A percentile compares a stretch with the other conserved stretches of the same genome.
phyloP scores from a whole-genome alignment of 306 rosid genomes.

The Ammopiptanthus mongolicus region DNA sequence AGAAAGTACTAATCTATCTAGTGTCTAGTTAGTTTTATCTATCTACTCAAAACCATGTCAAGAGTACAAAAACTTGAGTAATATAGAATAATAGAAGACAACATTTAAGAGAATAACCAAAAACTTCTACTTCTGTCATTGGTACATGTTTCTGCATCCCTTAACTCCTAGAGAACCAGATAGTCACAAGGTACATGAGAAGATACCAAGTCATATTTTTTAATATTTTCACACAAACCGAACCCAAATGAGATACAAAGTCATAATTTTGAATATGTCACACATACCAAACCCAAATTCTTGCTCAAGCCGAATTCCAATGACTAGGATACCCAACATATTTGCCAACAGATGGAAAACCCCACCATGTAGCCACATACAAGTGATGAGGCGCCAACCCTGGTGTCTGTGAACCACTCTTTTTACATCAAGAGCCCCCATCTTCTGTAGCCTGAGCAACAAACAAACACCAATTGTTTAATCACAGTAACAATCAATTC shows the following conservation, averaged over 20 bases:
- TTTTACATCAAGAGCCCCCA: constrained; percentile 86
- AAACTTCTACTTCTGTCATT: background rate
- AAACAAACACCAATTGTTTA: constrained; percentile 12
- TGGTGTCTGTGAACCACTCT: constrained; percentile 65
- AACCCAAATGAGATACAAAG: constrained; percentile 51
- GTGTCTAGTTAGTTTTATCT: background rate
- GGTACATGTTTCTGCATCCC: background rate
- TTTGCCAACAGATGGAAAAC: constrained; percentile 82
- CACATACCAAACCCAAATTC: constrained; percentile 91
- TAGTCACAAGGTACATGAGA: background rate
- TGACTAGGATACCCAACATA: constrained; percentile 83
- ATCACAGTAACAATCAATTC: constrained; percentile 9
- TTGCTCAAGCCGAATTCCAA: constrained; percentile 95
- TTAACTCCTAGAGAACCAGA: background rate
- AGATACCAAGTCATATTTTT: background rate
- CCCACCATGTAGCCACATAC: constrained; percentile 95
- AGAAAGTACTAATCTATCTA: background rate
- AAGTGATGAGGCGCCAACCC: constrained; percentile 86
- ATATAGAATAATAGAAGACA: background rate
- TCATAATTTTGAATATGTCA: constrained; percentile 10
- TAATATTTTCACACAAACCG: constrained; percentile 47
- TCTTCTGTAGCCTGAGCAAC: constrained; percentile 62
- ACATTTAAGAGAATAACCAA: background rate
- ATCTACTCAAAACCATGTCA: background rate
- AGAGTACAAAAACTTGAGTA: background rate